Evolutionary conservation across 768 basidiomycete species (phyloP).

Genomic region (Fistulinella prunicolor): DNA sequence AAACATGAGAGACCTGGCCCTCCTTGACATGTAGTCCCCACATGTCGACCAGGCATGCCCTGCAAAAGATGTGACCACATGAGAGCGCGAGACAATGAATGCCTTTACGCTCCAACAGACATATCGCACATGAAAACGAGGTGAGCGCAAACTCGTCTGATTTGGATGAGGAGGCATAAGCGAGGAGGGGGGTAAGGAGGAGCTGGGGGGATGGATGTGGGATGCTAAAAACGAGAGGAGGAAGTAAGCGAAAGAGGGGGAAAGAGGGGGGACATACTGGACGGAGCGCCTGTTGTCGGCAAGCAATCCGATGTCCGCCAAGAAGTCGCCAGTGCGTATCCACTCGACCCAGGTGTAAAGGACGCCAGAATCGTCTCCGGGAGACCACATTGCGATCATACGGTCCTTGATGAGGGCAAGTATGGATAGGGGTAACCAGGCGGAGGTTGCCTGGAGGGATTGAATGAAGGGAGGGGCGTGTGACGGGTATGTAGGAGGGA

Average conservation of each 20-base stretch:
- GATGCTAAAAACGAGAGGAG: constrained; percentile 28
- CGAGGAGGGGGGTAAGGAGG: constrained; percentile 46
- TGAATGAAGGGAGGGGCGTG: constrained; percentile 49
- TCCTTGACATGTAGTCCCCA: constrained; percentile 82
- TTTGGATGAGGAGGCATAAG: constrained; percentile 47
- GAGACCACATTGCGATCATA: constrained; percentile 55
- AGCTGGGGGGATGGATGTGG: constrained; percentile 55
- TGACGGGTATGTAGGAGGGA: constrained; percentile 57
- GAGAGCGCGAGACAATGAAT: constrained; percentile 65
- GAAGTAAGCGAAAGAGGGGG: constrained; percentile 31
- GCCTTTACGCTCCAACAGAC: constrained; percentile 72
- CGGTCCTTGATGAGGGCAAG: constrained; percentile 35
- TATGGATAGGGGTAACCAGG: constrained; percentile 50
- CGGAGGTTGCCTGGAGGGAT: constrained; percentile 52
- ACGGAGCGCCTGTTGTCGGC: constrained; percentile 32
- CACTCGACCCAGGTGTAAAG: constrained; percentile 73
- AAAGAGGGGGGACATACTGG: constrained; percentile 15
- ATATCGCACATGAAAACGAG: constrained; percentile 74
- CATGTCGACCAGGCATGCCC: constrained; percentile 73
- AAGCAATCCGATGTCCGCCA: constrained; percentile 43
- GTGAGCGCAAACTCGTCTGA: constrained; percentile 56
- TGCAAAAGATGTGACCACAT: constrained; percentile 82
- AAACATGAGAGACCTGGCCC: constrained; percentile 71
- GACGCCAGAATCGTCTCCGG: constrained; percentile 47
- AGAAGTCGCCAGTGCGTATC: constrained; percentile 64